Base-by-base conservation (phyloP, 345 rosid species). In the Adansonia digitata region DNA sequence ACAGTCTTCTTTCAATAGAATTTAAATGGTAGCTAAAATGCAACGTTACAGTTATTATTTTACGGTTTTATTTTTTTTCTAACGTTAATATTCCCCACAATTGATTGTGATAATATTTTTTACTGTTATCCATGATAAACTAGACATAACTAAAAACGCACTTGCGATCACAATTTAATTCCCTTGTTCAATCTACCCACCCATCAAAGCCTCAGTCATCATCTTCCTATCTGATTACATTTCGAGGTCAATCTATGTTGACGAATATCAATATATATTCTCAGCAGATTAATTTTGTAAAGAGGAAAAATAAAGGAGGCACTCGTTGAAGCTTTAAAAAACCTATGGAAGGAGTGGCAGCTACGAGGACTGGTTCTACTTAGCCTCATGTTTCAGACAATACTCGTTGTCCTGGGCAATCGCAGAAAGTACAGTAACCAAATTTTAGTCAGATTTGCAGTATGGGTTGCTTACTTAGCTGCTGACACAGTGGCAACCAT, bases 311-410 rank as follows among this genome's bases (percentile, higher is more conserved):
- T 0, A 5, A 64, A 37, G 69, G 15, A 37, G 48, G 17, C 43
- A 37, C 43, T 64, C 48, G 11, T n/a, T 64, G 17, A 71, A 29
- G 40, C 55, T 2, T 13, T 71, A 4, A 43, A 0, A 22, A 42
- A 63, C 3, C 15, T 69, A 12, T 82, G 85, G 85, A 42, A 66
- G 13, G 39, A 67, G 15, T 80, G 81, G 81, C 81, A 74, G 67
- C 60, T 80, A 15, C 66, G 75, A 3, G 42, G 31, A 14, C 0
- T 67, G 22, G 22, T 75, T 51, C 1, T 80, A 4, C 1, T 80
- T 10, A 79, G 83, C 77, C 81, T 79, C 22, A 0, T 34, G 11
- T 14, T 79, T 18, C 83, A 79, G 53, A 65, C 64, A 2, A 15
- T 79, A 12, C 83, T 82, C 13, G 34, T 65, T 15, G 0, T 18